These are phyloP conservation scores for Colletotrichum sp. DNA, from an alignment of 2,329 filamentous ascomycete species.

Conservation along the genomic window DNA sequence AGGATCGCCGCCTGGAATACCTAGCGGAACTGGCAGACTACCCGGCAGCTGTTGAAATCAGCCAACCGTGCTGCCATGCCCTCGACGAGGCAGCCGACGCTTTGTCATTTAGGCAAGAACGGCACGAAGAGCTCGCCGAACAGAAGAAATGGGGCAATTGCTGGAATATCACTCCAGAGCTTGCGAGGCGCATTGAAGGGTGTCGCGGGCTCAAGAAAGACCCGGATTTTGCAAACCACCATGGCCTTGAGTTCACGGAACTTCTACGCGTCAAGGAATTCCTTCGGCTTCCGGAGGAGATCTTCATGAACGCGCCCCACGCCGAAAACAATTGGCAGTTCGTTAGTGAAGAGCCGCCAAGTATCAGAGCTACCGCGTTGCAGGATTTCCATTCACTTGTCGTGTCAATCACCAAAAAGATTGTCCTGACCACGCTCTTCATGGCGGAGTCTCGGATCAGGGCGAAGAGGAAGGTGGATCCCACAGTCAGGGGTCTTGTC, in stretches of 20 bases:
- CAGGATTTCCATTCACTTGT: constrained; percentile 74
- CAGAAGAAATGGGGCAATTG: constrained; percentile 61
- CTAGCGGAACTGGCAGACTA: constrained; percentile 58
- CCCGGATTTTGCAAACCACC: constrained; percentile 6
- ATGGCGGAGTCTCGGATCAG: constrained; percentile 73
- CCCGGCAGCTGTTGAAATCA: constrained; percentile 75
- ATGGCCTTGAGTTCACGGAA: constrained; percentile 50
- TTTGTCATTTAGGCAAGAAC: constrained; percentile 67
- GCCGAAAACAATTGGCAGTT: constrained; percentile 71
- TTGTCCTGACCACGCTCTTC: constrained; percentile 73
- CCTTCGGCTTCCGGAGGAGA: constrained; percentile 64
- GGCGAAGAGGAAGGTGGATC: constrained; percentile 41
- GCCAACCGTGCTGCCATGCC: constrained; percentile 64
- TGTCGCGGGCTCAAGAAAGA: constrained; percentile 16
- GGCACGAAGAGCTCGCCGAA: constrained; percentile 64
- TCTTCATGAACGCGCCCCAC: constrained; percentile 77
- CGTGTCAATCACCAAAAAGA: constrained; percentile 69
- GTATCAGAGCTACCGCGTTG: constrained; percentile 77
- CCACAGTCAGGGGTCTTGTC: constrained; percentile 35
- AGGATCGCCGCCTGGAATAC: constrained; percentile 27
- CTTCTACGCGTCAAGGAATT: constrained; percentile 66
- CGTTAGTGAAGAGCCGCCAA: constrained; percentile 65
- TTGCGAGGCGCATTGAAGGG: constrained; percentile 29
- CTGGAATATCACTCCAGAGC: constrained; percentile 66
- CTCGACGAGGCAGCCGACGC: constrained; percentile 73